phyloP scores from a whole-genome alignment of 768 basidiomycete species.

The Suillus spraguei region DNA sequence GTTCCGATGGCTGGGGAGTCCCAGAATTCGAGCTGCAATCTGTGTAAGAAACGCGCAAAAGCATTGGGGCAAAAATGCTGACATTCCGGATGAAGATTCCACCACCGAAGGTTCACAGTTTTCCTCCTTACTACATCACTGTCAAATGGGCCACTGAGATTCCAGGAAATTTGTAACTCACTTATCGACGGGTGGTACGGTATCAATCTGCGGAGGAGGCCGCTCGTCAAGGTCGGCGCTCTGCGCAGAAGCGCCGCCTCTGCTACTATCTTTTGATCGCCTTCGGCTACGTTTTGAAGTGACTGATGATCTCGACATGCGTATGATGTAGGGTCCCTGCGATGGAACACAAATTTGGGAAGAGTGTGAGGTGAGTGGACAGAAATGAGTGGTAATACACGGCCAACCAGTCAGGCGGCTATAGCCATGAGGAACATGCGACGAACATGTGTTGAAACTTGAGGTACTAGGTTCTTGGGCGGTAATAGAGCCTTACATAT shows the following conservation, averaged over 20 bases:
- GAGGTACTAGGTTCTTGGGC: too few species aligned
- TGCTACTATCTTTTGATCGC: neutral
- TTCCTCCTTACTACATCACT: neutral
- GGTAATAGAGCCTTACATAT: too few species aligned
- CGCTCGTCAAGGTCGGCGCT: too few species aligned
- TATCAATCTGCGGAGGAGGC: neutral
- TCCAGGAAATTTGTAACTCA: neutral
- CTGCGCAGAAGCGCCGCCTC: neutral
- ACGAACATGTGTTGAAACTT: too few species aligned
- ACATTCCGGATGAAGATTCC: neutral
- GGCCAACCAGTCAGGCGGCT: too few species aligned
- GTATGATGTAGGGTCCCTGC: too few species aligned
- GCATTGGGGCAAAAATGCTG: neutral
- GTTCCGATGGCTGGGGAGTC: neutral
- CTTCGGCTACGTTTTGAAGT: neutral
- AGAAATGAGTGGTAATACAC: too few species aligned
- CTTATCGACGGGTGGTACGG: neutral
- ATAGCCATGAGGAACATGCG: too few species aligned
- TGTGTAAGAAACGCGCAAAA: neutral
- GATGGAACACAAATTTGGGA: neutral
- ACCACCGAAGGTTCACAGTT: neutral
- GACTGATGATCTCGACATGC: neutral
- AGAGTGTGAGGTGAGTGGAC: neutral
- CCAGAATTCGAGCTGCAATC: neutral
- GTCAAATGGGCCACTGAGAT: neutral